Conservation (phyloP, 1,139 yeast genomes). For the Hyphopichia burtonii region DNA sequence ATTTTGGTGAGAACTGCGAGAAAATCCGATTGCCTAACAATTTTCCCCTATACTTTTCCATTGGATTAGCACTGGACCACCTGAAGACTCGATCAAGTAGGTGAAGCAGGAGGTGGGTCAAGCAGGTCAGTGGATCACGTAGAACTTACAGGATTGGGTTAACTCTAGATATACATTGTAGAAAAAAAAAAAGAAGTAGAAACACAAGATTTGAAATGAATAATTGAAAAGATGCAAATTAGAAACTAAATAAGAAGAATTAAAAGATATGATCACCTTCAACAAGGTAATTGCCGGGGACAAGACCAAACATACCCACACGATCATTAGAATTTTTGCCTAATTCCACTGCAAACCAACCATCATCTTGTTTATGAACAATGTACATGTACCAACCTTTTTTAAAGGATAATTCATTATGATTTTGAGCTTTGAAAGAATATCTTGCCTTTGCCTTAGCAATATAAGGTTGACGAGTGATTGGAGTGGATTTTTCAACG, state of each 20-base stretch:
- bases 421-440: constrained; percentile 71
- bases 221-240: background rate
- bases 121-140: too few species aligned
- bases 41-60: too few species aligned
- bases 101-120: too few species aligned
- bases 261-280: constrained; percentile 27
- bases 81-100: too few species aligned
- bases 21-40: too few species aligned
- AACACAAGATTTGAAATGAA: background rate
- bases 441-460: constrained; percentile 67
- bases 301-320: constrained; percentile 61
- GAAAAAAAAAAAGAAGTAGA: background rate
- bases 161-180: too few species aligned
- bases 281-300: constrained; percentile 73
- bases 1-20: too few species aligned
- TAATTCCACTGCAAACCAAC: constrained; percentile 88
- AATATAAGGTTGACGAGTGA: constrained; percentile 52
- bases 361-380: constrained; percentile 76
- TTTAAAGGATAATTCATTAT: constrained; percentile 74
- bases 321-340: constrained; percentile 48
- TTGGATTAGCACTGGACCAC: too few species aligned
- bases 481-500: constrained; percentile 21
- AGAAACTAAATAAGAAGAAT: background rate
- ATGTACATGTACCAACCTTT: constrained; percentile 75
- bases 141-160: too few species aligned